Conservation (phyloP, 2,329 filamentous ascomycete species). For the Ilyonectria mors-panacis region DNA sequence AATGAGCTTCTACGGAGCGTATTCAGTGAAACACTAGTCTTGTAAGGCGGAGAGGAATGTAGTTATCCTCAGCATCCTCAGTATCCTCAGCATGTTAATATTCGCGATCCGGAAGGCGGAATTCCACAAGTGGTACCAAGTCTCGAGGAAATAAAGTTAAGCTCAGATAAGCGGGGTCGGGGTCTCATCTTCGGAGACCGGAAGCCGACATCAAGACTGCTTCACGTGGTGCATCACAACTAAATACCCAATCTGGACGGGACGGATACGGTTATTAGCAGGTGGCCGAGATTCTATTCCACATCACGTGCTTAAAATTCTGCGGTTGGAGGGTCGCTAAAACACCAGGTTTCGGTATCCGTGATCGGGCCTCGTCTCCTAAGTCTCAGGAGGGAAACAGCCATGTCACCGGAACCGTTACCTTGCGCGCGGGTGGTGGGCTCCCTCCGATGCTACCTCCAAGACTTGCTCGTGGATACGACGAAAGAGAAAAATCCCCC, state of each 20-base stretch:
- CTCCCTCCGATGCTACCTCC: neutral
- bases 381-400: neutral
- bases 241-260: neutral
- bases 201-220: conserved; percentile 6
- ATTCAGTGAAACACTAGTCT: neutral
- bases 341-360: neutral
- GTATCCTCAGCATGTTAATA: neutral
- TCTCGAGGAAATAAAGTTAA: neutral
- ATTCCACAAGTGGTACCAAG: neutral
- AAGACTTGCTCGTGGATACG: neutral
- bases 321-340: neutral
- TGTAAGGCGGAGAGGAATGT: neutral
- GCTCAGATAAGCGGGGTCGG: conserved; percentile 14
- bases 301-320: neutral
- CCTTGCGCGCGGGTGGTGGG: too few relatives aligned
- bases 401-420: neutral
- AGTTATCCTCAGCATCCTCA: neutral
- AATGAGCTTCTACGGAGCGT: neutral
- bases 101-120: neutral
- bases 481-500: neutral
- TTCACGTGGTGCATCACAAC: neutral
- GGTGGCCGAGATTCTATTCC: neutral
- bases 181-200: conserved; percentile 2
- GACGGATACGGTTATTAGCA: neutral
- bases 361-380: neutral